A percentile compares a stretch with the other conserved stretches of the same genome.
phyloP scores from a whole-genome alignment of 257 asterid species.

The Marsdenia floribunda region DNA sequence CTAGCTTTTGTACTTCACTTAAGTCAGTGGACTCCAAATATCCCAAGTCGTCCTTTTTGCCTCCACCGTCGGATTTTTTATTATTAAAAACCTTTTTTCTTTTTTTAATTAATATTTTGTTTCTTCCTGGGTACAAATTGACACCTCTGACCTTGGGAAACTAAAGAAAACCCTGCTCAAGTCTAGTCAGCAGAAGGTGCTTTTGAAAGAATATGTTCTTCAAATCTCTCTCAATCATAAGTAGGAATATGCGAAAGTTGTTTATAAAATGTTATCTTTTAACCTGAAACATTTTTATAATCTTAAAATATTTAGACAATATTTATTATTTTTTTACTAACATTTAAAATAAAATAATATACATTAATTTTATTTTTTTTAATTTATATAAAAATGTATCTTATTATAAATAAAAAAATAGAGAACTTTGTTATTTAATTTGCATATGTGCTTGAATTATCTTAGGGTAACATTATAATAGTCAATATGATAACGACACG shows the following conservation, averaged over 20 bases:
- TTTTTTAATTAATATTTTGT: too few relatives aligned
- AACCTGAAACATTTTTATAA: too few relatives aligned
- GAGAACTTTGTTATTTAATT: too few relatives aligned
- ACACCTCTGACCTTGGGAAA: not conserved
- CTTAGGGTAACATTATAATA: too few relatives aligned
- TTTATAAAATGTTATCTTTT: not conserved
- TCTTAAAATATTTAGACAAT: too few relatives aligned
- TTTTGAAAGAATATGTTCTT: not conserved
- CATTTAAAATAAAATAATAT: too few relatives aligned
- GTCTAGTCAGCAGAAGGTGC: not conserved
- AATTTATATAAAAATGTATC: too few relatives aligned
- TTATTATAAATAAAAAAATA: too few relatives aligned
- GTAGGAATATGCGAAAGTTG: not conserved
- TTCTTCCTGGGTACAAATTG: not conserved
- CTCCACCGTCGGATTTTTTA: conserved; percentile 7
- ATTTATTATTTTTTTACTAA: too few relatives aligned
- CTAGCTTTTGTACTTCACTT: conserved; percentile 1
- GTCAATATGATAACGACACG: too few relatives aligned
- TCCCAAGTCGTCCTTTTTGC: not conserved
- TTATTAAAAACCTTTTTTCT: not conserved
- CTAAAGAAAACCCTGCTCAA: not conserved
- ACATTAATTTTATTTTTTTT: too few relatives aligned
- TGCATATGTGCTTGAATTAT: too few relatives aligned
- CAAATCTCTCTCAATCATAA: not conserved
- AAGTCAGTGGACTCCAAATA: not conserved